Evolutionary conservation across 2,329 filamentous ascomycete species (phyloP).

Genomic region (Apiospora malaysiana): DNA sequence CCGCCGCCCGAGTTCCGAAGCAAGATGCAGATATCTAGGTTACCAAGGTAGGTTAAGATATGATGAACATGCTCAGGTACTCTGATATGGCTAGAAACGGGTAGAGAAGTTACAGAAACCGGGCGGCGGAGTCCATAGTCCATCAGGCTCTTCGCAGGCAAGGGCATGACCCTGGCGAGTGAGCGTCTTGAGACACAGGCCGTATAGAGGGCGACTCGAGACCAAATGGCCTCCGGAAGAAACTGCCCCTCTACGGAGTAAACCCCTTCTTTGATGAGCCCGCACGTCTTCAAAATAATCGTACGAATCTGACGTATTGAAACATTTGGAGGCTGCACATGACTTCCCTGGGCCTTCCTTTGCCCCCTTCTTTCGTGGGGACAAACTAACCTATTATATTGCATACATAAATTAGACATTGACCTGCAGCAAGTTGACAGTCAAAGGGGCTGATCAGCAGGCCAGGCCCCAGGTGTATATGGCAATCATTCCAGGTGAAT

Average conservation of each 20-base stretch:
- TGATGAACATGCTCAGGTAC: not conserved
- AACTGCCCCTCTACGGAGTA: not conserved
- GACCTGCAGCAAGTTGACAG: not conserved
- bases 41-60: too few species aligned
- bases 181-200: slow-evolving; percentile 5
- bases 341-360: slow-evolving; percentile 5
- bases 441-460: not conserved
- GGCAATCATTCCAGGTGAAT: not conserved
- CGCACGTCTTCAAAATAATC: not conserved
- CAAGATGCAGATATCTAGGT: not conserved
- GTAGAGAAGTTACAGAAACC: not conserved
- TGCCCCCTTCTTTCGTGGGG: not conserved
- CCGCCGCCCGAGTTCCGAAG: not conserved
- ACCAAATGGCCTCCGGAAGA: not conserved
- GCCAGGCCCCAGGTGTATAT: not conserved
- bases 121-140: not conserved
- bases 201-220: slow-evolving; percentile 14
- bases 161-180: not conserved
- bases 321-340: slow-evolving; percentile 1
- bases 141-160: not conserved
- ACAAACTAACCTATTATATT: not conserved
- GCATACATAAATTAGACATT: not conserved
- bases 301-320: slow-evolving; percentile 16
- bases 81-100: not conserved
- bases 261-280: slow-evolving; percentile 4